Base-by-base conservation (phyloP, 169 alveolate species). In the Plasmodium coatneyi region DNA sequence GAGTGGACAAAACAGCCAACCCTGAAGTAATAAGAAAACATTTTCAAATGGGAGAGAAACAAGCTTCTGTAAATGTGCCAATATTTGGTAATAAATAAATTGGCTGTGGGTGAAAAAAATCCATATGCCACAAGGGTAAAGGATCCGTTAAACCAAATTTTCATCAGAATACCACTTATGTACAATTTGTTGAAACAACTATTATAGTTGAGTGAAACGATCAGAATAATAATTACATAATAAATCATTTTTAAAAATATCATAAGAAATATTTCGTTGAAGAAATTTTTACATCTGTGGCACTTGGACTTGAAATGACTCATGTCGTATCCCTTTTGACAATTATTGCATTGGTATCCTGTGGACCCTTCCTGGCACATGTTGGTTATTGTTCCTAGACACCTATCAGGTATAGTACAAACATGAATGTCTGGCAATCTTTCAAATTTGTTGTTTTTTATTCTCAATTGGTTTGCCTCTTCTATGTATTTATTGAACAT, bases 281-380 rank as follows among this genome's bases (percentile, higher is more conserved):
- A 91, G 3, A 91, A 43, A 91, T 54, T 78, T 36, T 54, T 28
- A 84, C 97, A 96, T 32, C 82, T 95, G 49, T 71, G 30, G 14
- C 97, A 96, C 12, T 70, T 82, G 2, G 97, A 96, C 79, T 95
- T 92, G 78, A 96, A 95, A 71, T 96, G 89, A 12, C 78, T 80
- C 70, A 92, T 80, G 28, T 96, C 97, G 92, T 93, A 96, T 28
- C 94, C 95, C 52, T 71, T 49, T 70, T 49, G 54, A n/a, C 97
- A 96, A 56, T 87, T 93, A 80, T 93, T 95, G 86, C 97, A 96
- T 43, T 95, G 96, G 43, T 94, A 95, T 39, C 97, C 97, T 28
- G 87, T 66, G 3, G 97, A 95, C 3, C 97, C 97, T 70, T 92
- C 95, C n/a, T 52, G 41, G 43, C 97, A 96, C 54, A 82, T 52